Evolutionary conservation across 2,329 filamentous ascomycete genomes (phyloP).

Genomic region (Diaporthe caulivora): DNA sequence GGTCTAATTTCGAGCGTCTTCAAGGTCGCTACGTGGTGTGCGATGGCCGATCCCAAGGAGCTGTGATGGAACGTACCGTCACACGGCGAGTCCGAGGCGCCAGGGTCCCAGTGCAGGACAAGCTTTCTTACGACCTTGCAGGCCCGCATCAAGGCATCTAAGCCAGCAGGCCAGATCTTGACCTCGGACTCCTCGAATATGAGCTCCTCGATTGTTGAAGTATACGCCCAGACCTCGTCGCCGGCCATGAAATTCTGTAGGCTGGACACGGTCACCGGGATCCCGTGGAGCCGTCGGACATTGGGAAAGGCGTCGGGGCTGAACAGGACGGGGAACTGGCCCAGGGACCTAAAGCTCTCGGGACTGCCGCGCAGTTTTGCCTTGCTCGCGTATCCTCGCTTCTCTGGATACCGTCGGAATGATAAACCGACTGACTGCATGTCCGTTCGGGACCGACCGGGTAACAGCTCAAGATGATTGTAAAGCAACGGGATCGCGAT

Average conservation of each 20-base stretch:
- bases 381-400: background rate
- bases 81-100: background rate
- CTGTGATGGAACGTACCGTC: background rate
- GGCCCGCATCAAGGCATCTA: background rate
- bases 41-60: conserved; percentile 5
- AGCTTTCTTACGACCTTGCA: conserved; percentile 12
- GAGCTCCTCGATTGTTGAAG: conserved; percentile 4
- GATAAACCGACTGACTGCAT: conserved; percentile 17
- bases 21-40: background rate
- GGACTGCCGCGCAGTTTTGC: conserved; percentile 6
- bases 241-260: background rate
- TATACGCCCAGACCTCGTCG: background rate
- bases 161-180: background rate
- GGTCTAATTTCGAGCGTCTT: conserved; percentile 12
- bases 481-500: conserved; percentile 14
- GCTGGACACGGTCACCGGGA: background rate
- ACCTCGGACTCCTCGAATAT: conserved; percentile 10
- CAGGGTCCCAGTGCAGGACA: background rate
- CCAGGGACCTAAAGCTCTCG: background rate
- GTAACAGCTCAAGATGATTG: background rate
- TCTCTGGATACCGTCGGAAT: conserved; percentile 10
- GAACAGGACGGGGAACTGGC: conserved; percentile 1
- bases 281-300: background rate
- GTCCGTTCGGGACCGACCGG: conserved; percentile 3
- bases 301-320: conserved; percentile 4